phyloP scores from a whole-genome alignment of 768 basidiomycete genomes.

The Pleurotus sapidus region DNA sequence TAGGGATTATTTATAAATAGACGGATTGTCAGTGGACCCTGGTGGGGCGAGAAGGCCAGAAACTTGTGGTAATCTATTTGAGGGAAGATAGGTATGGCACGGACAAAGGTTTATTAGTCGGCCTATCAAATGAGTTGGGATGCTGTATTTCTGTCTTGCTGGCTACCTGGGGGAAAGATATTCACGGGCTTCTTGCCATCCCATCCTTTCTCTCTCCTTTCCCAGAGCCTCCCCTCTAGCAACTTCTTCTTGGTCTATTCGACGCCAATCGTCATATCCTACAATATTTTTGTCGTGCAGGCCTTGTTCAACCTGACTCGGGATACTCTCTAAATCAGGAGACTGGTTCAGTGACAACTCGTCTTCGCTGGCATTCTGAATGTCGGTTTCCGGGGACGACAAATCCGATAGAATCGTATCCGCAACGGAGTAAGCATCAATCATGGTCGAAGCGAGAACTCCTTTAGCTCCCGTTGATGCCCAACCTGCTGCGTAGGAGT shows the following conservation, averaged over 20 bases:
- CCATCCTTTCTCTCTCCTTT: conserved; percentile 79
- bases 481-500: conserved; percentile 94
- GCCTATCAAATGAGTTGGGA: neutral
- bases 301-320: conserved; percentile 43
- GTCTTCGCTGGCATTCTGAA: conserved; percentile 7
- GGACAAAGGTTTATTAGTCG: neutral
- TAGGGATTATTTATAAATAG: too few species aligned
- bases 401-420: conserved; percentile 66
- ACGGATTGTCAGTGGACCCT: too few species aligned
- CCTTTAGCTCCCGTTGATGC: conserved; percentile 88
- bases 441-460: conserved; percentile 91
- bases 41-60: neutral
- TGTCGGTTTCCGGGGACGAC: conserved; percentile 11
- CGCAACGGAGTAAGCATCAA: conserved; percentile 81
- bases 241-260: conserved; percentile 70
- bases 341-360: conserved; percentile 29
- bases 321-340: conserved; percentile 40
- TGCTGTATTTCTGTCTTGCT: too few species aligned
- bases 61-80: neutral
- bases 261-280: conserved; percentile 73
- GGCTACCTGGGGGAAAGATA: conserved; percentile 16
- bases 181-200: conserved; percentile 53
- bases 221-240: conserved; percentile 49
- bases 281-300: conserved; percentile 44
- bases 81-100: too few species aligned